A percentile compares a stretch with the other conserved stretches of the same genome.
Conservation (phyloP, 2,329 filamentous ascomycete genomes). For the Pseudogymnoascus sp. region DNA sequence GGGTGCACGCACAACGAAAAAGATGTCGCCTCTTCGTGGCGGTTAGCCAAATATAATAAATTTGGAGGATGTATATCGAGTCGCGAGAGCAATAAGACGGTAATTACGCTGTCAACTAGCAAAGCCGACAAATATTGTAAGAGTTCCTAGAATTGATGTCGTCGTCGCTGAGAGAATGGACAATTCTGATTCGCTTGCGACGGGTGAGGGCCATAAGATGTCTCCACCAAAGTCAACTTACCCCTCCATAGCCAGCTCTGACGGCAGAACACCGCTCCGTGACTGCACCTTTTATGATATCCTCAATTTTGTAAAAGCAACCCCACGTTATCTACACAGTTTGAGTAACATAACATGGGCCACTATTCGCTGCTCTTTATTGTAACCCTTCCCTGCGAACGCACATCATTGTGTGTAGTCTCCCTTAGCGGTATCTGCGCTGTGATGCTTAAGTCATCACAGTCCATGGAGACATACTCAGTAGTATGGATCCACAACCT, state of each 20-base stretch:
- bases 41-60: conserved; percentile 2
- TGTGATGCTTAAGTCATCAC: conserved; percentile 1
- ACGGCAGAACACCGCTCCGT: not conserved
- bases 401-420: not conserved
- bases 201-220: not conserved
- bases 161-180: not conserved
- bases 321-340: not conserved
- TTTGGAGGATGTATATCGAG: not conserved
- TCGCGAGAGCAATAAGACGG: not conserved
- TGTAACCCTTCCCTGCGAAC: not conserved
- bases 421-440: not conserved
- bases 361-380: not conserved
- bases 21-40: not conserved
- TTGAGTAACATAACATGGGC: conserved; percentile 3
- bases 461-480: not conserved
- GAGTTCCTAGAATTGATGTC: conserved; percentile 1
- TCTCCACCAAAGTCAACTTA: conserved; percentile 5
- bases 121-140: not conserved
- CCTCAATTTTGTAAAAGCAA: not conserved
- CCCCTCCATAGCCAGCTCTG: conserved; percentile 2
- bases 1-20: conserved; percentile 7
- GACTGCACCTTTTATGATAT: not conserved
- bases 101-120: not conserved
- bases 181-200: conserved; percentile 5
- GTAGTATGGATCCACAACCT: conserved; percentile 4